phyloP scores from a whole-genome alignment of 495 filamentous ascomycete genomes.

The Pseudomonodictys pantanalensis region DNA sequence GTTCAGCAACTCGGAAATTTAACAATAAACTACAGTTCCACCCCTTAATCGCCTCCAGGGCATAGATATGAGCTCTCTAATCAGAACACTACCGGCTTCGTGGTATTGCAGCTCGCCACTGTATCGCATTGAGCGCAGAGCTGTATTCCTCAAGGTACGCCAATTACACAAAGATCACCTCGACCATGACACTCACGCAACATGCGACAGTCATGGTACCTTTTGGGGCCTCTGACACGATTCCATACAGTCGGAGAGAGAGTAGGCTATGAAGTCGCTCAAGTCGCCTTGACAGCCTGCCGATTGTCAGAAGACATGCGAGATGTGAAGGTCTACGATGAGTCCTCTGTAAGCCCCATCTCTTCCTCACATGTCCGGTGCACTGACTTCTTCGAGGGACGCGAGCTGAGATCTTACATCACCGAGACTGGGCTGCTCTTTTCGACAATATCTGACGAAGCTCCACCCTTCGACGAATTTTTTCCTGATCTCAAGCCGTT shows the following conservation, averaged over 20 bases:
- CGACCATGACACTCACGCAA: background rate
- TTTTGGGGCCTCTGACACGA: slow-evolving; percentile 58
- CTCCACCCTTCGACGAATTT: slow-evolving; percentile 55
- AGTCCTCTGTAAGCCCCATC: slow-evolving; percentile 41
- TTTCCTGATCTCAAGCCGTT: slow-evolving; percentile 55
- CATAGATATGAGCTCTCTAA: slow-evolving; percentile 12
- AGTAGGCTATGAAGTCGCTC: slow-evolving; percentile 56
- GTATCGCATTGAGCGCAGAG: slow-evolving; percentile 53
- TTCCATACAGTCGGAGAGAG: slow-evolving; percentile 48
- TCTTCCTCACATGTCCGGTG: background rate
- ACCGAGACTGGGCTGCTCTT: slow-evolving; percentile 57
- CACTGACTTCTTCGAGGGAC: slow-evolving; percentile 8
- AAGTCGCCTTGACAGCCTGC: slow-evolving; percentile 43
- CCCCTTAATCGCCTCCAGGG: no score
- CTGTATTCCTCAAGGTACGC: slow-evolving; percentile 53
- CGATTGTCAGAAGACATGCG: slow-evolving; percentile 36
- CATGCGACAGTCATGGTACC: slow-evolving; percentile 61
- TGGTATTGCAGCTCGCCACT: slow-evolving; percentile 44
- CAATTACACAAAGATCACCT: background rate
- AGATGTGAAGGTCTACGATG: slow-evolving; percentile 44
- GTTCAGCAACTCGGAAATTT: no score
- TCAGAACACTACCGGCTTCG: slow-evolving; percentile 44
- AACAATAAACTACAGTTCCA: no score
- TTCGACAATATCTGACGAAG: slow-evolving; percentile 50
- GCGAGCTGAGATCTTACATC: slow-evolving; percentile 45